Conservation (phyloP, 257 asterid genomes). For the Anisodus acutangulus region DNA sequence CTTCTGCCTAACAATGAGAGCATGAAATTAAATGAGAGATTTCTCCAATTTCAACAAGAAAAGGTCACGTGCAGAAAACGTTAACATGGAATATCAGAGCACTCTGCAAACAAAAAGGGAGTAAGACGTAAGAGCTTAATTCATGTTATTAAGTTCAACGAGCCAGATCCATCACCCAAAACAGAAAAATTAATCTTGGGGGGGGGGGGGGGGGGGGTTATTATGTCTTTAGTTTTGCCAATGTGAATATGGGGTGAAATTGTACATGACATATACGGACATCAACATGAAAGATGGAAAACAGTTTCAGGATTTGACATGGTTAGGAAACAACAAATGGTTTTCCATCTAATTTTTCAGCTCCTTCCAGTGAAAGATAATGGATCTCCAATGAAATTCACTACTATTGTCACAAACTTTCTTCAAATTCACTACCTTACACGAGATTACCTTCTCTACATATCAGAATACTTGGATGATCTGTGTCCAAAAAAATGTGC, state of each 20-base stretch:
- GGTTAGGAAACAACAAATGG: not conserved
- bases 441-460: not conserved
- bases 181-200: not conserved
- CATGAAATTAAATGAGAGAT: not conserved
- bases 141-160: not conserved
- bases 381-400: conserved; percentile 5
- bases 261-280: not conserved
- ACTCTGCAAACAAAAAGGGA: not conserved
- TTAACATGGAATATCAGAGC: not conserved
- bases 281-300: not conserved
- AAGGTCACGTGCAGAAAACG: not conserved
- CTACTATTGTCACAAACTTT: not conserved
- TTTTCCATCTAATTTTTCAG: not conserved
- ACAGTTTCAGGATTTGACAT: not conserved
- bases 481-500: not conserved
- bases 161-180: not conserved
- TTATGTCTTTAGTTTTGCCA: conserved; percentile 1
- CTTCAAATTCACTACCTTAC: not conserved
- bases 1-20: not conserved
- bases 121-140: not conserved
- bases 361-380: conserved; percentile 14
- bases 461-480: conserved; percentile 15
- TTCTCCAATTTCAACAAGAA: not conserved
- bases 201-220: not conserved
- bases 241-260: not conserved